Percentiles rank a stretch among this genome's conserved stretches.
Conservation (phyloP, 495 filamentous ascomycete genomes). For the Penicillium atrosanguineum region DNA sequence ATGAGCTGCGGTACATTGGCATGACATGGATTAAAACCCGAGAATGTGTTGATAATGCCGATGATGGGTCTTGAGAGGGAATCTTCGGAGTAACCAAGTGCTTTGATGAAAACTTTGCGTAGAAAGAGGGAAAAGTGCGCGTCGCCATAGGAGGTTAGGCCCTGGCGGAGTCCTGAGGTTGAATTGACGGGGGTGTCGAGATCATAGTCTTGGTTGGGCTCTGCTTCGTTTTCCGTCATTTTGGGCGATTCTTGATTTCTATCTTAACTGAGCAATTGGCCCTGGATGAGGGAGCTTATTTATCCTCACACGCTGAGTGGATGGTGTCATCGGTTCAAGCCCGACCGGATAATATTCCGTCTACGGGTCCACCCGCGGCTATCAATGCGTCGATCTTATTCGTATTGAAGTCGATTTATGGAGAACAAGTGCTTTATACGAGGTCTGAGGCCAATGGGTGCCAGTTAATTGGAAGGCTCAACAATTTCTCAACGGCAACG, state of each 20-base stretch:
- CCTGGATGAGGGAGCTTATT: slow-evolving; percentile 7
- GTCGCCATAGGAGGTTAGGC: slow-evolving; percentile 65
- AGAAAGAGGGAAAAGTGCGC: slow-evolving; percentile 68
- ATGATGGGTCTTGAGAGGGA: slow-evolving; percentile 63
- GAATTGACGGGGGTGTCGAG: slow-evolving; percentile 47
- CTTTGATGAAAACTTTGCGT: slow-evolving; percentile 69
- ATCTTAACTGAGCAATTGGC: not conserved
- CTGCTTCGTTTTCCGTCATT: slow-evolving; percentile 4
- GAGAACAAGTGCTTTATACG: not conserved
- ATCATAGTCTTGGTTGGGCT: slow-evolving; percentile 50
- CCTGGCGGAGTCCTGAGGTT: slow-evolving; percentile 53
- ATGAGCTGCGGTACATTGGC: slow-evolving; percentile 66
- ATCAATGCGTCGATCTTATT: not conserved
- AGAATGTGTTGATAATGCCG: slow-evolving; percentile 65
- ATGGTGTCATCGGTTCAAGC: slow-evolving; percentile 26
- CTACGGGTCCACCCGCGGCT: not conserved
- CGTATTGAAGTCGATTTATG: not conserved
- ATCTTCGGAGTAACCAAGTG: slow-evolving; percentile 64
- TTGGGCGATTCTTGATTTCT: not conserved
- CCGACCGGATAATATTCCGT: slow-evolving; percentile 28
- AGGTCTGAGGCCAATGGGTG: not conserved
- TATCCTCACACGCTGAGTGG: slow-evolving; percentile 21
- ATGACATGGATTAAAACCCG: slow-evolving; percentile 67
- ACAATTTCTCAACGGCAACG: not conserved
- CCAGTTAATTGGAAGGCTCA: not conserved